These are phyloP conservation scores for Colletotrichum liaoningense DNA, from an alignment of 2,329 filamentous ascomycete genomes.

Conservation along the genomic window DNA sequence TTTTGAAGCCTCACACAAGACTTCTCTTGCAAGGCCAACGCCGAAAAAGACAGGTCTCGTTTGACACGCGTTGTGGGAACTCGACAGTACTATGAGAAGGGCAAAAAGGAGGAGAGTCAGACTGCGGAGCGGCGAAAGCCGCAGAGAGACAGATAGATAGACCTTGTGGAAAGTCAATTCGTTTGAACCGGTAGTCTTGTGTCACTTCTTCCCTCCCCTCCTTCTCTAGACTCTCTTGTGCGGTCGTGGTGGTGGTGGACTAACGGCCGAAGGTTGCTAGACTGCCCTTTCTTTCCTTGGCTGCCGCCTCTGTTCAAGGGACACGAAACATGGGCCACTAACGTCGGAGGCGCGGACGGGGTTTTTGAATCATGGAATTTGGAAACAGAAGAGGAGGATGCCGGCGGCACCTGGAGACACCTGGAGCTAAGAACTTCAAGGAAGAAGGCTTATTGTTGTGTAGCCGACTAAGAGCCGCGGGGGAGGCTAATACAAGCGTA, in stretches of 20 bases:
- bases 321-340: slow-evolving; percentile 14
- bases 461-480: background rate
- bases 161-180: background rate
- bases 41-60: slow-evolving; percentile 9
- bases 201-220: background rate
- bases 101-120: background rate
- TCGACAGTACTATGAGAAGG: background rate
- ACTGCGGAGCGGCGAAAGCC: background rate
- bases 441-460: background rate
- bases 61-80: background rate
- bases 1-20: background rate
- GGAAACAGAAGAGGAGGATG: background rate
- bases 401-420: background rate
- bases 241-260: background rate
- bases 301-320: slow-evolving; percentile 7
- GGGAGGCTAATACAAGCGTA: no score
- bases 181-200: slow-evolving; percentile 14
- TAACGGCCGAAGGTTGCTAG: slow-evolving; percentile 19
- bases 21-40: background rate
- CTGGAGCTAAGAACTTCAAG: background rate
- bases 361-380: background rate
- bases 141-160: background rate
- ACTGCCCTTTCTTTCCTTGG: background rate
- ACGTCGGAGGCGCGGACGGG: background rate
- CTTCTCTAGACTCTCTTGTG: background rate